Base-by-base conservation (phyloP, 495 filamentous ascomycete genomes). In the Aspergillus saccharolyticus region DNA sequence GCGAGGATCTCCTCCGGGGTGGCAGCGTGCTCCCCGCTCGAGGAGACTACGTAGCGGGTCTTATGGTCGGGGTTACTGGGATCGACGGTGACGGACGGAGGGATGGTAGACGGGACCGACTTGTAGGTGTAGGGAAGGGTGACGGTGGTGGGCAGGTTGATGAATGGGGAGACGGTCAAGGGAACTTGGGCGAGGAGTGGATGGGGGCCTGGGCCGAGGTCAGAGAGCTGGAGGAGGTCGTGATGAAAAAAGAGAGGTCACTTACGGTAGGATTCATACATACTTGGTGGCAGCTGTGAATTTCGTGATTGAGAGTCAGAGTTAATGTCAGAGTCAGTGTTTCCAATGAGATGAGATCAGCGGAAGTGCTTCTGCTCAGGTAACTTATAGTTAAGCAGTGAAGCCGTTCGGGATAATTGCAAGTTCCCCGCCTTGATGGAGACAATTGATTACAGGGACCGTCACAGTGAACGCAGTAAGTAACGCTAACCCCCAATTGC, bases 51-150 rank as follows among this genome's bases (percentile, higher is more conserved):
- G 73, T 92, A 95, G 62, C 82, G 80, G 3, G 85, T 74, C 56
- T 80, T 76, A 30, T 59, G 59, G 48, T 70, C 71, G 14, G 63
- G 71, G 54, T 76, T 74, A 51, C 55, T 70, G 28, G 73, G 66
- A 55, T 76, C 72, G 65, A 83, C 81, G 7, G 85, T 85, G 20
- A 85, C 80, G 12, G 91, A 90, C 1, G 88, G 86, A 0, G 94
- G 94, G 0, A 98, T 80, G 1, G 89, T 87, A 6, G 89, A 90
- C 0, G 94, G 86, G 59, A 98, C 85, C 4, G 85, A 78, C 66
- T 90, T 91, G 82, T 97, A 98, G 45, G 88, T 96, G 76, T 97
- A 97, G 30, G 94, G 94, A 1, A 98, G 84, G 2, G 94, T 96
- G 47, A 91, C 87, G 22, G 94, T 86, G 9, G 88, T 85, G 25